Evolutionary conservation across 306 rosid species (phyloP).

Genomic region (Cicer chorassanicum): DNA sequence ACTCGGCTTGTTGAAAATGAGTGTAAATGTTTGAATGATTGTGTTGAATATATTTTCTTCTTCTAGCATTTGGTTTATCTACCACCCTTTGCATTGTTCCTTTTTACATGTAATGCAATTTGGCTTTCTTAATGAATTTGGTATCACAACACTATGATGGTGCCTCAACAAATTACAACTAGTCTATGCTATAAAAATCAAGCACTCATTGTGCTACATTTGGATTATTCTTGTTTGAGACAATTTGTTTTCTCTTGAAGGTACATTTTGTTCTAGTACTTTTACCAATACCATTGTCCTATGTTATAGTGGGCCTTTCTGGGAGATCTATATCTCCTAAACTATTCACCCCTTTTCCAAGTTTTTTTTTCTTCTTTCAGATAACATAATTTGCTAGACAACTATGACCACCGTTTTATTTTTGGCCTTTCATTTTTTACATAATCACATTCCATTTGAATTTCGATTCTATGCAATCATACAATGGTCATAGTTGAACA

Average conservation of each 20-base stretch:
- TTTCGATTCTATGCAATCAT: too few species aligned
- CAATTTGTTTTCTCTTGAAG: conserved; percentile 33
- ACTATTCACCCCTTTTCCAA: neutral
- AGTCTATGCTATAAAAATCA: conserved; percentile 24
- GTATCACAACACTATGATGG: neutral
- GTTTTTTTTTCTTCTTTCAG: neutral
- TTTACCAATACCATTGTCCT: conserved; percentile 34
- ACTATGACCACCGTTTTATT: neutral
- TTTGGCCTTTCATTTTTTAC: too few species aligned
- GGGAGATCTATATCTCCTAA: conserved; percentile 16
- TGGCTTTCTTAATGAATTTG: conserved; percentile 22
- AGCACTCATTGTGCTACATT: conserved; percentile 20
- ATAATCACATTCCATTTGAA: too few species aligned
- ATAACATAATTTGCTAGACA: conserved; percentile 26
- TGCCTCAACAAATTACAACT: conserved; percentile 5
- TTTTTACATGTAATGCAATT: conserved; percentile 28
- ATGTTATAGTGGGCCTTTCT: conserved; percentile 24
- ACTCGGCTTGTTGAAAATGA: neutral
- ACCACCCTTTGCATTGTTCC: conserved; percentile 11
- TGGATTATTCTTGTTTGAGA: conserved; percentile 36
- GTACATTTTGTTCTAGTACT: conserved; percentile 15
- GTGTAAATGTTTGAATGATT: conserved; percentile 42
- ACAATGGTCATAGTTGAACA: too few species aligned
- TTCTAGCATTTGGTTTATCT: conserved; percentile 32
- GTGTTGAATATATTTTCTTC: conserved; percentile 40